A percentile compares a stretch with the other conserved stretches of the same genome.
These are phyloP conservation scores for Simmondsia chinensis DNA, from an alignment of 148 eudicot species.

Conservation along the genomic window DNA sequence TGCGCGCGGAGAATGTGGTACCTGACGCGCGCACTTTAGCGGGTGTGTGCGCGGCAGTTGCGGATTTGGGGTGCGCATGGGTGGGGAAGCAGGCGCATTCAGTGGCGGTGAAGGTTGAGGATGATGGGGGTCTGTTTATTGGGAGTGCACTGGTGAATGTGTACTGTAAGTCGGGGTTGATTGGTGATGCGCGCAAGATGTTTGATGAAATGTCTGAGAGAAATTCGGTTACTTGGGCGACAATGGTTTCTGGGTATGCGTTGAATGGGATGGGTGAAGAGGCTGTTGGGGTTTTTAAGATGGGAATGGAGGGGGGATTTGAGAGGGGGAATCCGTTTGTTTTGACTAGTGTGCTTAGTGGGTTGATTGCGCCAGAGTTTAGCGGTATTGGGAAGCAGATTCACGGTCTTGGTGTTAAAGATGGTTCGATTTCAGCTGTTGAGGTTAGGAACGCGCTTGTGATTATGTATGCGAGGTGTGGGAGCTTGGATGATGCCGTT, in stretches of 20 bases:
- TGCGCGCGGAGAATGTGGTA: conserved; percentile 19
- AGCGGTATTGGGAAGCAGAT: conserved; percentile 25
- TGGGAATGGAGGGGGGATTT: conserved; percentile 18
- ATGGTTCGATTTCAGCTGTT: conserved; percentile 17
- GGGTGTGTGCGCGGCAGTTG: conserved; percentile 23
- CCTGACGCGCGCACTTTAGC: conserved; percentile 35
- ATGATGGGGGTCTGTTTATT: conserved; percentile 26
- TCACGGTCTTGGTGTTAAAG: conserved; percentile 31
- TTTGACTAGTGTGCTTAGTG: conserved; percentile 39
- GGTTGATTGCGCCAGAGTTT: conserved; percentile 17
- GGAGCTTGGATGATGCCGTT: conserved; percentile 22
- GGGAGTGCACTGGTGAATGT: conserved; percentile 31
- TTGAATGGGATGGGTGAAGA: conserved; percentile 24
- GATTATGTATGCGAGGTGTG: conserved; percentile 48
- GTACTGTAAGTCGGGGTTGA: conserved; percentile 32
- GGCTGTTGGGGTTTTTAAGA: conserved; percentile 27
- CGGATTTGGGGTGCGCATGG: conserved; percentile 7
- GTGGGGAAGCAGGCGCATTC: conserved; percentile 35
- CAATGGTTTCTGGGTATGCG: conserved; percentile 43
- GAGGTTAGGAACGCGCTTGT: conserved; percentile 46
- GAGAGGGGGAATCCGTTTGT: conserved; percentile 27
- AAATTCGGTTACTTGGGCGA: conserved; percentile 41
- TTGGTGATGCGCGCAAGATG: conserved; percentile 32
- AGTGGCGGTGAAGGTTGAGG: conserved; percentile 18
- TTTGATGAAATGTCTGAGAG: conserved; percentile 47